A percentile compares a stretch with the other conserved stretches of the same genome.
phyloP scores from a whole-genome alignment of 1,284 basidiomycete genomes.

The Boletellus deceptivus region DNA sequence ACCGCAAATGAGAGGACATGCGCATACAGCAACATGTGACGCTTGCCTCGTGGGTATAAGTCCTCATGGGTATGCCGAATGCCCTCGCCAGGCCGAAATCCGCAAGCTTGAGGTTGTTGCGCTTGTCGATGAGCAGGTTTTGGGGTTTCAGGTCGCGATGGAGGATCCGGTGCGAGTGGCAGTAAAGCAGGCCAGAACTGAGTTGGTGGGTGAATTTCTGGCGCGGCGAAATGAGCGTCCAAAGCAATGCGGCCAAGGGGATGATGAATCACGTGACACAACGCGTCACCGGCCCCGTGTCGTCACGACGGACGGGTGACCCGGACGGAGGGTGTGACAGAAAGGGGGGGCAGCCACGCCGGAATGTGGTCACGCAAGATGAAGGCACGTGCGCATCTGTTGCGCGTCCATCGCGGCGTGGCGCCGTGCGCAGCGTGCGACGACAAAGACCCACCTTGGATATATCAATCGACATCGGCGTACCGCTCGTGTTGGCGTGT shows the following conservation, averaged over 20 bases:
- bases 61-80: slow-evolving; percentile 96
- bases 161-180: slow-evolving; percentile 94
- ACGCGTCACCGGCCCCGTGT: slow-evolving; percentile 25
- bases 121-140: slow-evolving; percentile 91
- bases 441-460: slow-evolving; percentile 67
- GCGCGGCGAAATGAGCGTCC: slow-evolving; percentile 12
- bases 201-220: slow-evolving; percentile 92
- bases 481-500: slow-evolving; percentile 68
- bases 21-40: slow-evolving; percentile 1
- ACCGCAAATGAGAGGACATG: slow-evolving; percentile 10
- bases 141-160: slow-evolving; percentile 98
- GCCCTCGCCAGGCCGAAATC: slow-evolving; percentile 97
- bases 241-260: not conserved
- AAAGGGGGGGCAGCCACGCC: not conserved
- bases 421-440: not conserved
- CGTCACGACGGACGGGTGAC: slow-evolving; percentile 11
- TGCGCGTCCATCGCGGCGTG: not conserved
- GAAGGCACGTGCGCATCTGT: not conserved
- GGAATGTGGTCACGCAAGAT: not conserved
- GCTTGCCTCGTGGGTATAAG: slow-evolving; percentile 94
- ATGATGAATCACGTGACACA: slow-evolving; percentile 28
- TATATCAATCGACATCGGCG: slow-evolving; percentile 74
- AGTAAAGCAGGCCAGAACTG: slow-evolving; percentile 86
- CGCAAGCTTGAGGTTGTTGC: slow-evolving; percentile 90
- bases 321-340: slow-evolving; percentile 9